Percentiles rank a stretch among this genome's conserved stretches.
Evolutionary conservation across 345 rosid species (phyloP).

Genomic region (Kernera saxatilis): DNA sequence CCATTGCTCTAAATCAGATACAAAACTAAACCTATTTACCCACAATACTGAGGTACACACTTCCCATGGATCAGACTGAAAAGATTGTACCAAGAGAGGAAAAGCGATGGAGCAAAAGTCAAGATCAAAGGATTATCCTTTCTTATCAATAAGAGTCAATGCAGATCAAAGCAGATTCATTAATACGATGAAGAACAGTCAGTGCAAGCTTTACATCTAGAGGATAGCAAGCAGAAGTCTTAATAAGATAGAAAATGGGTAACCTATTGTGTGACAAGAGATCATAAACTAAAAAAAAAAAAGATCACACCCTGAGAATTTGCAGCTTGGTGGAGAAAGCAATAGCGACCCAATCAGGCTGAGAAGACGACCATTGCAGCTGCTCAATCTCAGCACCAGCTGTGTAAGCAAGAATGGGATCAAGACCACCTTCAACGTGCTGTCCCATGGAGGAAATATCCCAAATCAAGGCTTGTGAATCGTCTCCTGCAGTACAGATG

Average conservation of each 20-base stretch:
- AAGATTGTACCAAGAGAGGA: not conserved
- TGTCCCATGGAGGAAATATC: conserved; percentile 93
- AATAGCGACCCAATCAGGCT: conserved; percentile 99
- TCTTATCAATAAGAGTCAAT: not conserved
- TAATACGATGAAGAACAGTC: conserved; percentile 2
- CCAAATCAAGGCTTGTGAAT: conserved; percentile 96
- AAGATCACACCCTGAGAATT: conserved; percentile 82
- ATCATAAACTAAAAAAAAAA: not conserved
- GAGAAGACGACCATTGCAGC: conserved; percentile 95
- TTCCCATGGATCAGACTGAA: not conserved
- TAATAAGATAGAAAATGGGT: not conserved
- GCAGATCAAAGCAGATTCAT: conserved; percentile 14
- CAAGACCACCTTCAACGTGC: conserved; percentile 93
- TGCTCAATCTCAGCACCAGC: conserved; percentile 98
- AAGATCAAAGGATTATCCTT: not conserved
- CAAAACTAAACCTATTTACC: not conserved
- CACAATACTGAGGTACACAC: not conserved
- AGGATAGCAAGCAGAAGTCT: conserved; percentile 2
- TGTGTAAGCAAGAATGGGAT: conserved; percentile 87
- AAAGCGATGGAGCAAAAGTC: not conserved
- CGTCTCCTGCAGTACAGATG: conserved; percentile 95
- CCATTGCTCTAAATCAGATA: not conserved
- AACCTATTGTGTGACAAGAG: not conserved
- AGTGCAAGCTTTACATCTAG: conserved; percentile 23
- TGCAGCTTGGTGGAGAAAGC: conserved; percentile 92